phyloP scores from a whole-genome alignment of 768 basidiomycete genomes.

The Suillus lakei region DNA sequence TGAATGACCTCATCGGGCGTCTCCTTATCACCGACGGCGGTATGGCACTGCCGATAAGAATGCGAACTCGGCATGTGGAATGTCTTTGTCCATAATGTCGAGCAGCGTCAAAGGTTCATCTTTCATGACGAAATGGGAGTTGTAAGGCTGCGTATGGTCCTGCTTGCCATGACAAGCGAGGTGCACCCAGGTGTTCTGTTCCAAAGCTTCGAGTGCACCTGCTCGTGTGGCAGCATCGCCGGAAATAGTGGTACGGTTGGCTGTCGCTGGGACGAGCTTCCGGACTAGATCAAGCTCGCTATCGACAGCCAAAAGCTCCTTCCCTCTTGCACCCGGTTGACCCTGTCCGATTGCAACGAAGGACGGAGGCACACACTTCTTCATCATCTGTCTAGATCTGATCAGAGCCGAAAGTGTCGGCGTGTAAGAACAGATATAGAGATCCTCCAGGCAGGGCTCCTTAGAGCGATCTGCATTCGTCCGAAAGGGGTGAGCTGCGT shows the following conservation, averaged over 20 bases:
- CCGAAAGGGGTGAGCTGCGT: conserved; percentile 33
- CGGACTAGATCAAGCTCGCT: conserved; percentile 19
- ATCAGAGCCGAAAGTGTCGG: conserved; percentile 13
- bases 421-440: conserved; percentile 16
- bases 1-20: conserved; percentile 25
- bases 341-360: conserved; percentile 13
- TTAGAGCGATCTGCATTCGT: no score
- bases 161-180: conserved; percentile 26
- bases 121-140: conserved; percentile 9
- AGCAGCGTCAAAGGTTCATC: background rate
- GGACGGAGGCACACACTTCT: no score
- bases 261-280: conserved; percentile 18
- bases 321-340: conserved; percentile 1
- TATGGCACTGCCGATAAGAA: conserved; percentile 30
- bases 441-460: conserved; percentile 1
- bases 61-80: conserved; percentile 4
- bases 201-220: conserved; percentile 1
- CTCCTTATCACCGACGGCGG: conserved; percentile 22
- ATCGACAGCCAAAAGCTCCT: background rate
- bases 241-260: background rate
- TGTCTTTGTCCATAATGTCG: conserved; percentile 8
- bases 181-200: conserved; percentile 18
- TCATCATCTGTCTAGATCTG: conserved; percentile 2
- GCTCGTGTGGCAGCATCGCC: background rate
- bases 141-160: conserved; percentile 13